These are phyloP conservation scores for Apiotrichum akiyoshidainum DNA, from an alignment of 1,284 basidiomycete genomes.

Conservation along the genomic window DNA sequence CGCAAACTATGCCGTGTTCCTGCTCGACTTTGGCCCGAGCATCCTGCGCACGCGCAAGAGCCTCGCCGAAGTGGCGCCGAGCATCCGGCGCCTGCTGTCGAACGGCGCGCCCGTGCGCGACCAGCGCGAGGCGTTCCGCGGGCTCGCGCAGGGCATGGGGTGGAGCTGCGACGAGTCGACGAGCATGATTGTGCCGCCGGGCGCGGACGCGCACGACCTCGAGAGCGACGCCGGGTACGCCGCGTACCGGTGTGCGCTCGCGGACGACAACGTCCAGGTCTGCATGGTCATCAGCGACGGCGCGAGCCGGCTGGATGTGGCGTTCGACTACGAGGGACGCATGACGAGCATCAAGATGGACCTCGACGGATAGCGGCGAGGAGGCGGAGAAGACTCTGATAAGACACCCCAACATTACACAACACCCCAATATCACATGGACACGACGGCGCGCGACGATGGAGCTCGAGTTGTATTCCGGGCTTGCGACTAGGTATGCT, in stretches of 20 bases:
- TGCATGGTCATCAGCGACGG: not conserved
- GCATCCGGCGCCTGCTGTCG: not conserved
- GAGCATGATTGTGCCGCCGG: not conserved
- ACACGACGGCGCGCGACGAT: too few relatives aligned
- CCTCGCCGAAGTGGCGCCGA: not conserved
- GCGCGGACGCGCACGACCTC: not conserved
- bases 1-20: not conserved
- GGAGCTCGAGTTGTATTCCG: too few relatives aligned
- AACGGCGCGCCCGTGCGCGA: not conserved
- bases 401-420: too few relatives aligned
- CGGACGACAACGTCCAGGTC: not conserved
- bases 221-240: not conserved
- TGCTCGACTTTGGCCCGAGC: slow-evolving; percentile 2
- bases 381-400: too few relatives aligned
- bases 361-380: not conserved
- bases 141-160: not conserved
- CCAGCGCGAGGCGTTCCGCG: slow-evolving; percentile 1
- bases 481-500: too few relatives aligned
- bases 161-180: slow-evolving; percentile 1
- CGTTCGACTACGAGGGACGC: not conserved
- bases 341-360: slow-evolving; percentile 2
- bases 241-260: not conserved
- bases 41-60: not conserved
- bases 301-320: not conserved
- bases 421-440: too few relatives aligned